phyloP scores from a whole-genome alignment of 208 protist species.

The Leishmania arabica region DNA sequence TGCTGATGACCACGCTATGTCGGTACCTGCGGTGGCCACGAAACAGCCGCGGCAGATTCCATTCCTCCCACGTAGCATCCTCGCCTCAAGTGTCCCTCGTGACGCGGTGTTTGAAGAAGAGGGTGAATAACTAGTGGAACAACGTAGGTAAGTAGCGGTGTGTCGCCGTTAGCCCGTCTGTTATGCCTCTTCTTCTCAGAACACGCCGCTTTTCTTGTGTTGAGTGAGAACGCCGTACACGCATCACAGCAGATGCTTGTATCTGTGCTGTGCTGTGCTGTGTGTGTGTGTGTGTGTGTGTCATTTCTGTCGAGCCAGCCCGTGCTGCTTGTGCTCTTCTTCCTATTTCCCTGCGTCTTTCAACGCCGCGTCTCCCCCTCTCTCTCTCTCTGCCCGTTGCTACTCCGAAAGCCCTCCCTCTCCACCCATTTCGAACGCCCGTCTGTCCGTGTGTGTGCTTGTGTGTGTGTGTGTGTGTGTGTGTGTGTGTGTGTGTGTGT shows the following conservation, averaged over 20 bases:
- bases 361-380: too few relatives aligned
- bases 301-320: too few relatives aligned
- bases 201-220: neutral
- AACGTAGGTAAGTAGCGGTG: neutral
- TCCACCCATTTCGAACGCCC: too few relatives aligned
- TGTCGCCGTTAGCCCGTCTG: neutral
- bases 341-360: too few relatives aligned
- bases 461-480: neutral
- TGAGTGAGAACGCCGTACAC: neutral
- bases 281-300: neutral
- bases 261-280: neutral
- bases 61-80: neutral
- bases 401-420: too few relatives aligned
- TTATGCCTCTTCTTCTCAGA: neutral
- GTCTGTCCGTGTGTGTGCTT: neutral
- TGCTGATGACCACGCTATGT: neutral
- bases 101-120: neutral
- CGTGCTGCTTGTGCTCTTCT: too few relatives aligned
- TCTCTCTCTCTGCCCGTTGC: too few relatives aligned
- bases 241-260: too few relatives aligned
- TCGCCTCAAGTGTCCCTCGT: neutral
- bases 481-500: neutral
- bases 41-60: neutral
- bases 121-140: neutral
- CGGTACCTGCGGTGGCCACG: neutral